Evolutionary conservation across 257 asterid species (phyloP).

Genomic region (Solanum gandarillasii): DNA sequence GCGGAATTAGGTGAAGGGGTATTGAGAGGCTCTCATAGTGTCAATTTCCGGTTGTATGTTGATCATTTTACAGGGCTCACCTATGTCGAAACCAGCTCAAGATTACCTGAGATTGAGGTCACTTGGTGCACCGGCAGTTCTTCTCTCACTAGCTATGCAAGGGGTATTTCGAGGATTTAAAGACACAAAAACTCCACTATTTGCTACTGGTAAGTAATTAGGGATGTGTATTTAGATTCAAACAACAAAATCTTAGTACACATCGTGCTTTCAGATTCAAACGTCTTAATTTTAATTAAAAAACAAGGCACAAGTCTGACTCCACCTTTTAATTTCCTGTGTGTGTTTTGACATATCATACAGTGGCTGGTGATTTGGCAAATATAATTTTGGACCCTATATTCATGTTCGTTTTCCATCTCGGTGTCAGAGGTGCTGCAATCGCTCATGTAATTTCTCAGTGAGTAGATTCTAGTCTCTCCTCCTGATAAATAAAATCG

Average conservation of each 20-base stretch:
- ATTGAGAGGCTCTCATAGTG: neutral
- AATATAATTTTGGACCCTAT: slow-evolving; percentile 60
- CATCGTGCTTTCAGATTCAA: neutral
- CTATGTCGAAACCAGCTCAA: slow-evolving; percentile 48
- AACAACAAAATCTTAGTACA: neutral
- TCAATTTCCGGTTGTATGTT: neutral
- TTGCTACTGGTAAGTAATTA: slow-evolving; percentile 44
- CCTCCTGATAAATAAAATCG: neutral
- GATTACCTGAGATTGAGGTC: slow-evolving; percentile 57
- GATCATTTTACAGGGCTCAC: slow-evolving; percentile 28
- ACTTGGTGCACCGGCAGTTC: slow-evolving; percentile 76
- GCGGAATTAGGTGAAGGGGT: neutral
- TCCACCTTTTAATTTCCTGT: neutral
- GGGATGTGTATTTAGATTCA: neutral
- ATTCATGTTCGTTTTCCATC: slow-evolving; percentile 38
- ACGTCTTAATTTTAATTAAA: neutral
- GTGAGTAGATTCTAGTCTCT: slow-evolving; percentile 27
- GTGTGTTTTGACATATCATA: neutral
- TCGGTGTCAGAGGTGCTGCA: slow-evolving; percentile 70
- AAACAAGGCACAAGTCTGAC: neutral
- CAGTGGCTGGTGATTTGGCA: slow-evolving; percentile 58
- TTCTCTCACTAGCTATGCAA: slow-evolving; percentile 68
- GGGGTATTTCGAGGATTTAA: slow-evolving; percentile 77
- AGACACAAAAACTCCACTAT: slow-evolving; percentile 68
- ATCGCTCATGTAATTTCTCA: slow-evolving; percentile 69